These are phyloP conservation scores for Dendrothele bispora DNA, from an alignment of 768 basidiomycete species.

Conservation along the genomic window DNA sequence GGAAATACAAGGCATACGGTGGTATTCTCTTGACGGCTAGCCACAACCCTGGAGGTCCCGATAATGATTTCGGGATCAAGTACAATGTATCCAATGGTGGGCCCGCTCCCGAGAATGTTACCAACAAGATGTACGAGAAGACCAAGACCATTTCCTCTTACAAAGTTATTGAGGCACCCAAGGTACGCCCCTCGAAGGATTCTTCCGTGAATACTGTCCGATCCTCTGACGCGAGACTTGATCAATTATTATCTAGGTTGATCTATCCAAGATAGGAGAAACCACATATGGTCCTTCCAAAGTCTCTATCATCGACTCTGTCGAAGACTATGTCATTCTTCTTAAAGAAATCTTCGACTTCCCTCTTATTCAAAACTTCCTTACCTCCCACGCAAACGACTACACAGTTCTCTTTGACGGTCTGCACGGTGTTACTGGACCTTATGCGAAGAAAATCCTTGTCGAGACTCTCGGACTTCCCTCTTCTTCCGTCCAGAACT, in stretches of 20 bases:
- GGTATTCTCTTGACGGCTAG: conserved; percentile 96
- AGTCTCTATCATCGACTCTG: conserved; percentile 93
- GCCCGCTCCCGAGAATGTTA: conserved; percentile 94
- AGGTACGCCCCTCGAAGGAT: conserved; percentile 47
- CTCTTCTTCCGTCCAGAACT: conserved; percentile 84
- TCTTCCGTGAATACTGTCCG: background rate
- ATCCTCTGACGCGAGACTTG: too few relatives aligned
- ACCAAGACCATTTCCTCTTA: conserved; percentile 86
- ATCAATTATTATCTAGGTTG: conserved; percentile 49
- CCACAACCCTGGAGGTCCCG: conserved; percentile 98
- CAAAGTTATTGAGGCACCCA: conserved; percentile 76
- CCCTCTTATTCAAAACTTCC: conserved; percentile 85
- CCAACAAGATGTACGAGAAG: conserved; percentile 92
- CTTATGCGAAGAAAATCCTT: conserved; percentile 89
- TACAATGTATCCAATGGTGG: conserved; percentile 98
- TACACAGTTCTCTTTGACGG: conserved; percentile 95
- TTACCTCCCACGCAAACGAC: conserved; percentile 62
- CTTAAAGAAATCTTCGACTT: conserved; percentile 95
- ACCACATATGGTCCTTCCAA: conserved; percentile 78
- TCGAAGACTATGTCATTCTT: conserved; percentile 81
- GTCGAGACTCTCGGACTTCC: conserved; percentile 81
- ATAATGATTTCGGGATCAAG: conserved; percentile 99
- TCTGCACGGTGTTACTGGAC: conserved; percentile 94
- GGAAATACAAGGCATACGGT: conserved; percentile 94
- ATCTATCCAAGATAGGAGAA: conserved; percentile 82